Evolutionary conservation across 192 early-diverging fungal genomes (phyloP).

Genomic region (Piromyces sp.): DNA sequence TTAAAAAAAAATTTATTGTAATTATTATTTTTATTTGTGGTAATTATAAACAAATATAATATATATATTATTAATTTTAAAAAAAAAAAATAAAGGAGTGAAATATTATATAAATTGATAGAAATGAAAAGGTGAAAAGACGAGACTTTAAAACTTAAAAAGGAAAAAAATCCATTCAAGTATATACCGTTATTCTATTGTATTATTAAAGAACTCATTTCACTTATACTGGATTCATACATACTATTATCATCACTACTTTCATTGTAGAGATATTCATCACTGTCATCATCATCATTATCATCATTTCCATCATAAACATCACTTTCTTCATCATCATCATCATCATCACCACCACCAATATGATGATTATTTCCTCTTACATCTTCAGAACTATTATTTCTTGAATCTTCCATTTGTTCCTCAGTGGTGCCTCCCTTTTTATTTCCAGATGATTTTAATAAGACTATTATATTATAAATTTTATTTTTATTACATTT

Average conservation of each 20-base stretch:
- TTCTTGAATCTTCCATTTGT: background rate
- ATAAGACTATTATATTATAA: background rate
- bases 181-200: no score
- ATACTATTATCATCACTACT: background rate
- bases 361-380: background rate
- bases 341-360: background rate
- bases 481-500: no score
- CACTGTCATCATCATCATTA: background rate
- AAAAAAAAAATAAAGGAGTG: no score
- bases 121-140: no score
- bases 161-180: no score
- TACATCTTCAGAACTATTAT: background rate
- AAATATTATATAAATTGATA: no score
- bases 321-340: background rate
- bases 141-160: no score
- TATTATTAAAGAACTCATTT: background rate
- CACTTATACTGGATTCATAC: background rate
- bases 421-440: background rate
- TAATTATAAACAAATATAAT: no score
- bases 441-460: background rate
- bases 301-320: no score
- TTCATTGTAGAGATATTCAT: background rate
- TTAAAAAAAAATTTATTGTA: no score
- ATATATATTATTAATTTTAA: no score
- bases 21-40: no score